phyloP scores from a whole-genome alignment of 441 rosid genomes.

The Populus trichocarpa region DNA sequence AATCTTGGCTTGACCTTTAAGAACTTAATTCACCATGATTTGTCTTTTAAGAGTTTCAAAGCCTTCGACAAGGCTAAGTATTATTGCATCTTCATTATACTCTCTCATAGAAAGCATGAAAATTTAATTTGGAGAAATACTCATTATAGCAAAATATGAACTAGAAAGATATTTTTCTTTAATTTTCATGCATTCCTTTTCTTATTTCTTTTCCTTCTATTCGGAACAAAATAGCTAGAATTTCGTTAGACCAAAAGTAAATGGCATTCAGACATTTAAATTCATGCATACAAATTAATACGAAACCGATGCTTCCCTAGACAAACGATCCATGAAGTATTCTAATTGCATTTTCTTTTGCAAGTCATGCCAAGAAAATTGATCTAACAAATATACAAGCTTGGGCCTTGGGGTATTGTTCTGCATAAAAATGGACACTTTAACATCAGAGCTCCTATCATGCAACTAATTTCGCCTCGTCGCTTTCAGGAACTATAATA shows the following conservation, averaged over 20 bases:
- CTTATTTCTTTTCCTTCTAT: neutral
- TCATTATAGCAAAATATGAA: neutral
- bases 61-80: neutral
- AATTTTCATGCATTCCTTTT: neutral
- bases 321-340: neutral
- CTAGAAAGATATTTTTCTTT: neutral
- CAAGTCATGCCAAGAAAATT: neutral
- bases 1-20: too few relatives aligned
- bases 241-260: neutral
- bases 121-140: neutral
- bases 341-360: neutral
- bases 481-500: slow-evolving; percentile 59
- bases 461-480: slow-evolving; percentile 53
- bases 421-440: neutral
- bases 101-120: neutral
- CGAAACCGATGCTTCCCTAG: neutral
- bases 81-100: neutral
- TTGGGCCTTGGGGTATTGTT: neutral
- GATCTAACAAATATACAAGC: neutral
- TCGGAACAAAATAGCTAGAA: neutral
- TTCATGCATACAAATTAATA: neutral
- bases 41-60: neutral
- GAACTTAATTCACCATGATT: too few relatives aligned
- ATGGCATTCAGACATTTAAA: neutral
- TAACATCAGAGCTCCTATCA: slow-evolving; percentile 15